phyloP scores from a whole-genome alignment of 805 yeast genomes.

The Wickerhamiella azyma region DNA sequence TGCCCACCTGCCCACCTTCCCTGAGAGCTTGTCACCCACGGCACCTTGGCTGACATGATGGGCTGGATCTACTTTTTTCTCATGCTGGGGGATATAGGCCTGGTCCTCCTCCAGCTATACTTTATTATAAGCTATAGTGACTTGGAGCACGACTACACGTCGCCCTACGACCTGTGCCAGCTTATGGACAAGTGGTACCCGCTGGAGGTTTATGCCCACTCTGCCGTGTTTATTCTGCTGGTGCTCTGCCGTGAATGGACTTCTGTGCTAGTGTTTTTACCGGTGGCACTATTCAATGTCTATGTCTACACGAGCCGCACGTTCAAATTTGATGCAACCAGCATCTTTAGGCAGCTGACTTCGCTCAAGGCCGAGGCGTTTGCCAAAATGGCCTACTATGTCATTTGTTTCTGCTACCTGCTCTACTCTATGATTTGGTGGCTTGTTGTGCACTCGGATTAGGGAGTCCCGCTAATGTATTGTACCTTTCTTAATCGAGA shows the following conservation, averaged over 20 bases:
- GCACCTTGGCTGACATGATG: constrained; percentile 4
- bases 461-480: not conserved
- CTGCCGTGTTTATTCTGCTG: constrained; percentile 49
- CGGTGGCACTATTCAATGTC: constrained; percentile 70
- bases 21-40: no score
- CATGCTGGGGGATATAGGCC: constrained; percentile 17
- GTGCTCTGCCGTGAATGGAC: constrained; percentile 87
- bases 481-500: no score
- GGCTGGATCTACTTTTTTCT: constrained; percentile 16
- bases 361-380: constrained; percentile 89
- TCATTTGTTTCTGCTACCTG: constrained; percentile 87
- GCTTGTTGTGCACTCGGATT: constrained; percentile 10
- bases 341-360: constrained; percentile 85
- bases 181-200: constrained; percentile 52
- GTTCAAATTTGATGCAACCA: constrained; percentile 90
- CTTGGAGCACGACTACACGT: constrained; percentile 74
- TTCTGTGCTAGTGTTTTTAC: constrained; percentile 67
- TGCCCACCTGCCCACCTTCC: no score
- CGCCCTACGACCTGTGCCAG: constrained; percentile 92
- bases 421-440: constrained; percentile 74
- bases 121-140: constrained; percentile 18
- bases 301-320: constrained; percentile 67
- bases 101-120: constrained; percentile 19
- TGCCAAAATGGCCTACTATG: constrained; percentile 79
- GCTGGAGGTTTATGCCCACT: constrained; percentile 74